Base-by-base conservation (phyloP, 2,329 filamentous ascomycete genomes). In the Pestalotiopsis sp. region DNA sequence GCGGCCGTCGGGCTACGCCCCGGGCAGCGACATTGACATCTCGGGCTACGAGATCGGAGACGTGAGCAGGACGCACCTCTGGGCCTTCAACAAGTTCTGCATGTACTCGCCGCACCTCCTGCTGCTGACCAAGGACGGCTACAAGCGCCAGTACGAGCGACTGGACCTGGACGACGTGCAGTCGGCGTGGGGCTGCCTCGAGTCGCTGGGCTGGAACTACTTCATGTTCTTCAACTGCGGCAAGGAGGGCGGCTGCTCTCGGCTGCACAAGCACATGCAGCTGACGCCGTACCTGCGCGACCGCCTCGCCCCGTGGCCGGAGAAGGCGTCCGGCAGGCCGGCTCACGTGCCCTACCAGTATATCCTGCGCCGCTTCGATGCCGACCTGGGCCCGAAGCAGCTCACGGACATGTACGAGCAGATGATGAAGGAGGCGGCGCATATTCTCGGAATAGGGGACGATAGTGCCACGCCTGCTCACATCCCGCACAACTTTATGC, bases 191-290 rank as follows among this genome's bases (percentile, higher is more conserved):
- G 65, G 60, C 20, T 74, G 81, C 1, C 66, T 85, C 20, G 70
- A 70, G 3, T 64, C 69, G 0, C 69, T 81, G 14, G 68, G 70
- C 3, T 74, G 70, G 7, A 73, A 78, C 5, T 77, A 82, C 69
- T 79, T 82, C 68, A 74, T 79, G 14, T 81, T 86, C 20, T 87
- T 81, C 75, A 87, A 87, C 71, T 84, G 85, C 73, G 80, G 80
- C 0, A 77, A 79, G 52, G 76, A 76, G 3, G 82, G 80, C 6
- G 84, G 84, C 38, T 84, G 83, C 66, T 85, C 82, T 66, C 73
- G 84, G 11, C 72, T 81, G 63, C 85, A 87, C 70, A 87, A 87
- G 73, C 84, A 86, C 75, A 69, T 86, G 69, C 85, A 87, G 70
- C 71, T 81, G 1, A 73, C 84, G 6, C 82, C 81, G 0, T 75